A percentile compares a stretch with the other conserved stretches of the same genome.
These are phyloP conservation scores for Botrytis pseudocinerea DNA, from an alignment of 2,329 filamentous ascomycete genomes.

Conservation along the genomic window DNA sequence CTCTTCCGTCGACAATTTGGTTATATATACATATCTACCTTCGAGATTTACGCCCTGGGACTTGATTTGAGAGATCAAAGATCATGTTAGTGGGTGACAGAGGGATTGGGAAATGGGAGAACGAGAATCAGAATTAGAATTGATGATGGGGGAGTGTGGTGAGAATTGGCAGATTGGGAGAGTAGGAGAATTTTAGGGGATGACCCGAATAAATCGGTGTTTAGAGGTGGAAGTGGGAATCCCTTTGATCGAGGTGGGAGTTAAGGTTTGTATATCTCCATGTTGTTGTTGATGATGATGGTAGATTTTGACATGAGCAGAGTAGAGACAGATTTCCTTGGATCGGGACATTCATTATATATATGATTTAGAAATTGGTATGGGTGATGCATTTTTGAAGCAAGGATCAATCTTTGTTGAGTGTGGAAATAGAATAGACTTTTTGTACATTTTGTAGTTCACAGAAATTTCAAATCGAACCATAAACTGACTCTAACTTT, in stretches of 20 bases:
- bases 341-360: not conserved
- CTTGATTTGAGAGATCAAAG: not conserved
- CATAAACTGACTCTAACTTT: too few relatives aligned
- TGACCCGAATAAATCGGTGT: not conserved
- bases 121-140: not conserved
- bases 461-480: too few relatives aligned
- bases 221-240: not conserved
- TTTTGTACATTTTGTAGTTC: not conserved
- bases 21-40: not conserved
- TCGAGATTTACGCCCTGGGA: not conserved
- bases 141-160: not conserved
- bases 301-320: not conserved
- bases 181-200: not conserved
- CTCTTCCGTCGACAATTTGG: not conserved
- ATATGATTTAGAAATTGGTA: not conserved
- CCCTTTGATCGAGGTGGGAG: not conserved
- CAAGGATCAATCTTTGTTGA: not conserved
- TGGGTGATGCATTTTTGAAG: not conserved
- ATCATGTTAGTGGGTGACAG: not conserved
- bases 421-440: not conserved
- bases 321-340: not conserved
- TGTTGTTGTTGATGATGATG: not conserved
- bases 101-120: not conserved
- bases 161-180: not conserved
- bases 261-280: not conserved